phyloP scores from a whole-genome alignment of 495 filamentous ascomycete genomes.

The Trichoderma parareesei region DNA sequence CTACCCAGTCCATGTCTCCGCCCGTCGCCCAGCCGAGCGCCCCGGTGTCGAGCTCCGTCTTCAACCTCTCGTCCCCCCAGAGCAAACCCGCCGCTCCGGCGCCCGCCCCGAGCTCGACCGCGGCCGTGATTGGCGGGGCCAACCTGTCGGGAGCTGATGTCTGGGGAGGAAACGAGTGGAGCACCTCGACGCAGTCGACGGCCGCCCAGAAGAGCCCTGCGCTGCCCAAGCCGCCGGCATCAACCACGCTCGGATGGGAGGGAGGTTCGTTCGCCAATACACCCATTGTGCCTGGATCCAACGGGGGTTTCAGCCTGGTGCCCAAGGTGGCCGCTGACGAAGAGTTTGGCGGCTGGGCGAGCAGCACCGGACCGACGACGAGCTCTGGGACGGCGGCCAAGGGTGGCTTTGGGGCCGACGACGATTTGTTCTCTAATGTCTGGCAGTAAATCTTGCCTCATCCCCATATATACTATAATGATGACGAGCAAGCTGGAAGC shows the following conservation, averaged over 20 bases:
- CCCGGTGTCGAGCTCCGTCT: conserved; percentile 49
- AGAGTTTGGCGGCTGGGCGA: conserved; percentile 91
- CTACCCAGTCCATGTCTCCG: conserved; percentile 39
- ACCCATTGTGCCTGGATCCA: conserved; percentile 44
- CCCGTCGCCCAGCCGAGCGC: conserved; percentile 33
- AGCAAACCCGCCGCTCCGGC: conserved; percentile 38
- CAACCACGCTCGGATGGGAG: conserved; percentile 51
- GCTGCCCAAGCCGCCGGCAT: conserved; percentile 29
- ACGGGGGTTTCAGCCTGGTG: conserved; percentile 41
- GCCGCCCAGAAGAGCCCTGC: conserved; percentile 18
- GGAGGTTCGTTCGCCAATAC: conserved; percentile 37
- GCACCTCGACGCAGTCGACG: conserved; percentile 33
- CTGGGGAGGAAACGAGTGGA: conserved; percentile 52
- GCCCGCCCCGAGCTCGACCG: conserved; percentile 24
- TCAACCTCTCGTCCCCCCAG: conserved; percentile 63
- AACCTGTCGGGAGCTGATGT: conserved; percentile 35
- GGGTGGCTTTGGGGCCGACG: conserved; percentile 52
- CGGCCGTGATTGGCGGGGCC: conserved; percentile 25
- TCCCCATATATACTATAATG: not conserved
- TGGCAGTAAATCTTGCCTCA: conserved; percentile 53
- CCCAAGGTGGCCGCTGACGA: conserved; percentile 74
- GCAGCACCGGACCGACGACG: conserved; percentile 38
- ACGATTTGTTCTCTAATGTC: conserved; percentile 91
- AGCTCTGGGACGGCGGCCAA: conserved; percentile 29
- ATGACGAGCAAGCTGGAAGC: not conserved